Conservation (phyloP, 768 basidiomycete genomes). For the Boletus eberwhitei region DNA sequence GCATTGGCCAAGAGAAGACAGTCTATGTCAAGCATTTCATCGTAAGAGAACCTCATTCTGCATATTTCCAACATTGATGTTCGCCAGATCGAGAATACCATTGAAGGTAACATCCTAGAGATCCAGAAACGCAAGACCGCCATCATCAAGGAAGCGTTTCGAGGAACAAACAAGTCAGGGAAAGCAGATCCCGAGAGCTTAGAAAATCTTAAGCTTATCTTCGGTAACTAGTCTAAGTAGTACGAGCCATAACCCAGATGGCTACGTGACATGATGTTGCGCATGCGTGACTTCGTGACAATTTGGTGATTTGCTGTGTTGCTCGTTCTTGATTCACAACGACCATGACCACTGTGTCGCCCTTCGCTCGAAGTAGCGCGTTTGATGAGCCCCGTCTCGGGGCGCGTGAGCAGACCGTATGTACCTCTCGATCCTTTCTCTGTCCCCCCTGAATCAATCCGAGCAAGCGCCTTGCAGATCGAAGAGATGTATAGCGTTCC, state of each 20-base stretch:
- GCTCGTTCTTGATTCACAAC: slow-evolving; percentile 23
- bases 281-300: slow-evolving; percentile 24
- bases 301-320: slow-evolving; percentile 16
- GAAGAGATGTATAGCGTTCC: slow-evolving; percentile 99
- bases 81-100: slow-evolving; percentile 62
- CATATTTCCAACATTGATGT: background rate
- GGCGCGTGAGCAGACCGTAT: slow-evolving; percentile 58
- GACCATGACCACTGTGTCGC: slow-evolving; percentile 41
- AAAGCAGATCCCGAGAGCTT: slow-evolving; percentile 66
- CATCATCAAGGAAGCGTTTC: slow-evolving; percentile 81
- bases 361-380: slow-evolving; percentile 58
- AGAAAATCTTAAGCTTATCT: slow-evolving; percentile 62
- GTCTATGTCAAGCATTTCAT: slow-evolving; percentile 87
- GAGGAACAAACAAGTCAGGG: slow-evolving; percentile 44
- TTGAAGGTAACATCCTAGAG: slow-evolving; percentile 73
- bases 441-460: slow-evolving; percentile 28
- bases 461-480: slow-evolving; percentile 53
- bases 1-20: slow-evolving; percentile 78
- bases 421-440: slow-evolving; percentile 8
- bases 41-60: slow-evolving; percentile 38
- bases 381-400: slow-evolving; percentile 51
- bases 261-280: slow-evolving; percentile 42
- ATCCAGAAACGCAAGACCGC: slow-evolving; percentile 88
- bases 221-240: slow-evolving; percentile 37
- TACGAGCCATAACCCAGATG: slow-evolving; percentile 5